These are phyloP conservation scores for Hypoxylon sp. DNA, from an alignment of 2,329 filamentous ascomycete genomes.

Conservation along the genomic window DNA sequence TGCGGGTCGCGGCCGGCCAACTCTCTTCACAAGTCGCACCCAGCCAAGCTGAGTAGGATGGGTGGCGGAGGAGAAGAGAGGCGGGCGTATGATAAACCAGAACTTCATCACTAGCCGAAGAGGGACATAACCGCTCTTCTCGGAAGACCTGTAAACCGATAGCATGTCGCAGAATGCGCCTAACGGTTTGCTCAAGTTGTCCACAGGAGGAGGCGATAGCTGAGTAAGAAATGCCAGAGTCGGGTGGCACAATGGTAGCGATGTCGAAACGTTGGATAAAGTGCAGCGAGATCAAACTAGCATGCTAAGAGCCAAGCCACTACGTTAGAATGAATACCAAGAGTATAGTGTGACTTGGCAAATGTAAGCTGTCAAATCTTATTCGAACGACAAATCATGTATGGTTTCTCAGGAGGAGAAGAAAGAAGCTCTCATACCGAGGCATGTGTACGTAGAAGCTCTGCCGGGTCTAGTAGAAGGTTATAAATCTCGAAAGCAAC, in stretches of 20 bases:
- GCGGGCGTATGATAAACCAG: slow-evolving; percentile 11
- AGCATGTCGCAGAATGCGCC: slow-evolving; percentile 7
- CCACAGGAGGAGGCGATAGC: slow-evolving; percentile 7
- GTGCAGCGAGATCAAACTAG: slow-evolving; percentile 11
- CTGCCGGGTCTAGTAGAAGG: slow-evolving; percentile 14
- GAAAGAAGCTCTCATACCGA: slow-evolving; percentile 2
- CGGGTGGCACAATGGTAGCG: slow-evolving; percentile 2
- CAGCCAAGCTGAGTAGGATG: slow-evolving; percentile 14
- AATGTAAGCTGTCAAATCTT: neutral
- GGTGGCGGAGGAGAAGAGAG: slow-evolving; percentile 16
- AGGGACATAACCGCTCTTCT: neutral
- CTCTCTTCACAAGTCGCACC: slow-evolving; percentile 18
- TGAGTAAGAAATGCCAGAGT: slow-evolving; percentile 4
- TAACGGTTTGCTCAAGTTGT: slow-evolving; percentile 10
- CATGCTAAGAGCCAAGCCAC: neutral
- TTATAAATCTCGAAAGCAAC: slow-evolving; percentile 16
- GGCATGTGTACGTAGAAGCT: slow-evolving; percentile 15
- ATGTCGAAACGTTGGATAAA: slow-evolving; percentile 20
- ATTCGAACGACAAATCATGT: neutral
- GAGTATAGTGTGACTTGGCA: no score
- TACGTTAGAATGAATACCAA: neutral
- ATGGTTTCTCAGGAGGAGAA: neutral
- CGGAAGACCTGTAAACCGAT: slow-evolving; percentile 7
- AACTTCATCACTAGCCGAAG: neutral
- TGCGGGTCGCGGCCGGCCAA: slow-evolving; percentile 15